These are phyloP conservation scores for Pichia kluyveri DNA, from an alignment of 805 yeast species.

Conservation along the genomic window DNA sequence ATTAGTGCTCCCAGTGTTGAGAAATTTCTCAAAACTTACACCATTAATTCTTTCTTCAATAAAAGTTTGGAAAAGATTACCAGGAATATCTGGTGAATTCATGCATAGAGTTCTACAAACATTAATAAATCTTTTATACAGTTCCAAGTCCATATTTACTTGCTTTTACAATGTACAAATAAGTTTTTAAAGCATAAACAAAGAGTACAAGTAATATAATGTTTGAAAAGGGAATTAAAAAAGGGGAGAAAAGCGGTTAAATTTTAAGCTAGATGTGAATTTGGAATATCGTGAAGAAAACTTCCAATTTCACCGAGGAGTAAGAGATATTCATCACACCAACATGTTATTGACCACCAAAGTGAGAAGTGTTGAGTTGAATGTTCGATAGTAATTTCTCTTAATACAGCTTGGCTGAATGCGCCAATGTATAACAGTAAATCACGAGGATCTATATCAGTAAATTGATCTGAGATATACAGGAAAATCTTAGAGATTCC, in stretches of 20 bases:
- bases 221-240: too few relatives aligned
- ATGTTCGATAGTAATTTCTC: constrained; percentile 53
- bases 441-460: constrained; percentile 43
- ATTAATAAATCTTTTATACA: background rate
- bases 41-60: background rate
- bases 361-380: constrained; percentile 50
- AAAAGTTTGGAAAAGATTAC: background rate
- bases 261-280: background rate
- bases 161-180: background rate
- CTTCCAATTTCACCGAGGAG: constrained; percentile 63
- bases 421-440: constrained; percentile 46
- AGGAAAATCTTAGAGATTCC: constrained; percentile 11
- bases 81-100: background rate
- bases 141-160: background rate
- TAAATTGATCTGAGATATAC: constrained; percentile 28
- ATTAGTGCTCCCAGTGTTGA: background rate
- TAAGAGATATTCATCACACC: constrained; percentile 65
- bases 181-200: too few relatives aligned
- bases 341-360: constrained; percentile 71
- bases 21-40: background rate
- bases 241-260: background rate
- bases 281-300: constrained; percentile 24
- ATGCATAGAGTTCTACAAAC: background rate
- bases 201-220: too few relatives aligned
- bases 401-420: constrained; percentile 46